Base-by-base conservation (phyloP, 306 rosid genomes). In the Gleditsia sinensis region DNA sequence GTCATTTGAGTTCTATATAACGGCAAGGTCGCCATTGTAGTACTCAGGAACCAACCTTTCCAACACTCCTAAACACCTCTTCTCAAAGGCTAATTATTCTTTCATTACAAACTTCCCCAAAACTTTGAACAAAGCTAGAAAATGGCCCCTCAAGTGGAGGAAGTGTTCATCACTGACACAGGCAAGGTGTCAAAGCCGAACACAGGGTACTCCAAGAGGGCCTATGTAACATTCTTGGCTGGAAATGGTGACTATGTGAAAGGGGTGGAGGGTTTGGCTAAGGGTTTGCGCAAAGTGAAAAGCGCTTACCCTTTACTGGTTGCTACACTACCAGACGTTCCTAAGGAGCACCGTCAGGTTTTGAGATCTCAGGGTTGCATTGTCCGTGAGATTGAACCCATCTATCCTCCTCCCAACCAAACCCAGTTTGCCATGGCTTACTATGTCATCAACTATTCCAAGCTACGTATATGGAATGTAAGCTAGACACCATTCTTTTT, bases 401-500 rank as follows among this genome's bases (percentile, higher is more conserved):
- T 89, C 27, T 82, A 78, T 64, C 91, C 94, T 40, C 94, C 94
- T 2, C 55, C 81, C 21, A 80, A 78, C 11, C 88, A 89, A 45
- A 64, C 71, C 10, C 77, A 84, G 78, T 89, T 84, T 66, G 94
- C 94, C 2, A 84, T 89, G 94, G 85, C 91, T 1, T 86, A 86
- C 67, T 89, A 82, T 48, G 89, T 89, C 64, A 84, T 86, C 85
- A 89, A 86, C 89, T 86, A 89, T 82, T 89, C 94, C 67, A 89
- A 89, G 69, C 94, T 89, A 20, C 89, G 88, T 17, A 89, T 86
- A 59, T 89, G 94, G 94, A 68, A 86, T 37, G 94, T 86, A 25
- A 43, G 71, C 43, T 33, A 16, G 7, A 23, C 21, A 59, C 63
- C 13, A 19, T 40, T 40, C 1, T 40, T 40, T 9, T 40, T 11